Base-by-base conservation (phyloP, 2,329 filamentous ascomycete species). In the Phoma sp. region DNA sequence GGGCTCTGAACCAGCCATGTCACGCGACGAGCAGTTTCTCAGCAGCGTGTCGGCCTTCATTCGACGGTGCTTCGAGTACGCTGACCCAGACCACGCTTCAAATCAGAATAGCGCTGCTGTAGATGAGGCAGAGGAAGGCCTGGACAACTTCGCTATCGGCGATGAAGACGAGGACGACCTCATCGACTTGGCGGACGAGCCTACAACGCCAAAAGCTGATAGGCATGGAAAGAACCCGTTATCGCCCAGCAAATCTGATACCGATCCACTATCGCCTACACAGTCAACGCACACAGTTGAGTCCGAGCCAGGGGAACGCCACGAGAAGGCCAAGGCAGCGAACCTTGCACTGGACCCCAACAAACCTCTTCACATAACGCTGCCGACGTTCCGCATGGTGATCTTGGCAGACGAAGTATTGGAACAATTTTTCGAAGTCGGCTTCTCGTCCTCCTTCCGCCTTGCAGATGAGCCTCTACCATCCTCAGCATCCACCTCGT, bases 331-430 rank as follows among this genome's bases (percentile, higher is more conserved):
- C 7, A 84, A 92, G 71, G 85, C 89, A 17, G 92, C 92, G 39
- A 99, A 99, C 71, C 87, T 88, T 7, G 95, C 95, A 0, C 84
- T 99, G 4, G 93, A 99, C 71, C 95, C 95, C 2, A 88, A 92
- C 21, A 93, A 96, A 60, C 95, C 95, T 6, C 83, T 99, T 0
- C 90, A 97, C 73, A 97, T 99, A 69, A 98, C 95, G 1, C 83
- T 99, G 1, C 95, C 95, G 1, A 99, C 95, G 0, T 99, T 99
- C 83, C 89, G 95, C 61, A 99, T 99, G 95, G 92, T 99, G 3
- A 91, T 99, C 9, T 85, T 99, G 7, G 95, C 95, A 36, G 95
- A 99, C 69, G 95, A 99, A 74, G 84, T 96, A 1, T 85, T 99
- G 5, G 93, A 99, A 69, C 91, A 96, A 64, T 99, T 99, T 77